phyloP scores from a whole-genome alignment of 2,329 filamentous ascomycete genomes.

The Helicocarpus griseus region DNA sequence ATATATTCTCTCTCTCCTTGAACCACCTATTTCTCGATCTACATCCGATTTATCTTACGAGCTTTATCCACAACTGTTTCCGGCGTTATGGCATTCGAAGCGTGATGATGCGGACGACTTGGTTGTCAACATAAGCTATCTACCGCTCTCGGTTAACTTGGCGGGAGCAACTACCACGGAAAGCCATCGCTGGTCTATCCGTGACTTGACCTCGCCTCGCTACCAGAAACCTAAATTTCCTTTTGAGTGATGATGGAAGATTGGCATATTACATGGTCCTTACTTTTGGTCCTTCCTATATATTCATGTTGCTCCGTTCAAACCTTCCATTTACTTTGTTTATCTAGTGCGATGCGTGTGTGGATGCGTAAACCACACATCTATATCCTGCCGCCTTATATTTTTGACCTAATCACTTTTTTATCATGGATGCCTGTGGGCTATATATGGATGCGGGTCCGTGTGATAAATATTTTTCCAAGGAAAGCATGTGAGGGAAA shows the following conservation, averaged over 20 bases:
- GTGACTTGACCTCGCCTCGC: not conserved
- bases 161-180: not conserved
- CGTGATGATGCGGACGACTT: slow-evolving; percentile 7
- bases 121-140: slow-evolving; percentile 2
- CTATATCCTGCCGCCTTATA: not conserved
- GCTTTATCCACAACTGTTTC: not conserved
- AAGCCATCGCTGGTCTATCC: not conserved
- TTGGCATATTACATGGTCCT: not conserved
- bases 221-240: not conserved
- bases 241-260: not conserved
- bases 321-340: not conserved
- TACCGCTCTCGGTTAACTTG: not conserved
- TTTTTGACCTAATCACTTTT: not conserved
- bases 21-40: not conserved
- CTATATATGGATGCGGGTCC: not conserved
- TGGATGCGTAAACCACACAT: not conserved
- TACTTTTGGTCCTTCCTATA: not conserved
- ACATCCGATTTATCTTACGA: slow-evolving; percentile 3
- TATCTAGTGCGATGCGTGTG: not conserved
- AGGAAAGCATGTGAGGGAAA: no score
- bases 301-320: not conserved
- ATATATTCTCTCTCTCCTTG: not conserved
- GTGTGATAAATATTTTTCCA: no score
- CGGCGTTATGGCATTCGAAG: slow-evolving; percentile 6
- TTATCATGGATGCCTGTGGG: not conserved